phyloP scores from a whole-genome alignment of 1,284 basidiomycete species.

The Fomitopsis betulina region DNA sequence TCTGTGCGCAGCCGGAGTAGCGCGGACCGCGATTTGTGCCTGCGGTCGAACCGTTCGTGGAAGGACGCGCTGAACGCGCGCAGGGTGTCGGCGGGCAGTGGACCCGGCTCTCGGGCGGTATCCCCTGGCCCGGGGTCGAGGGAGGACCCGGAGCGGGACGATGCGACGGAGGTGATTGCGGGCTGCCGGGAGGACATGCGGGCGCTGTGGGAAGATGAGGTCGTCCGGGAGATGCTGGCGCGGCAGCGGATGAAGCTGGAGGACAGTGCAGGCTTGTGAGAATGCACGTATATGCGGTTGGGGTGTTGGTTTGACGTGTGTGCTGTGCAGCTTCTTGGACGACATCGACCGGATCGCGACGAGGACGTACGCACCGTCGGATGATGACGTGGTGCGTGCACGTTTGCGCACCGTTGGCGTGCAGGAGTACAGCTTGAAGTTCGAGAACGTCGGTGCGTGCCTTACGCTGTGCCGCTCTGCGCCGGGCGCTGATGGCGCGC shows the following conservation, averaged over 20 bases:
- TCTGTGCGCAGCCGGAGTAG: not conserved
- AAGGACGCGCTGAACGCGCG: conserved; percentile 15
- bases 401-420: conserved; percentile 46
- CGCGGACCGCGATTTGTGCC: conserved; percentile 21
- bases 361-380: conserved; percentile 57
- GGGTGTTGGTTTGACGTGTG: not conserved
- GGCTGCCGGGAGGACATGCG: conserved; percentile 61
- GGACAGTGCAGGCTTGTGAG: conserved; percentile 69
- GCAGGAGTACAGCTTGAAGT: conserved; percentile 31
- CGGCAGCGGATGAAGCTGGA: conserved; percentile 50
- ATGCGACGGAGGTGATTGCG: conserved; percentile 50
- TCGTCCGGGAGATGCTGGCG: conserved; percentile 50
- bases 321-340: conserved; percentile 41
- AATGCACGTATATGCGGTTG: conserved; percentile 10
- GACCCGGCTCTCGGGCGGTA: not conserved
- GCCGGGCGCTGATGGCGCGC: not conserved
- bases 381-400: conserved; percentile 69
- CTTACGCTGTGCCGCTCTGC: not conserved
- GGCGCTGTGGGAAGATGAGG: conserved; percentile 57
- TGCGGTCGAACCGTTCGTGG: conserved; percentile 27
- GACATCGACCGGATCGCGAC: conserved; percentile 62
- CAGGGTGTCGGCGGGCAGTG: not conserved
- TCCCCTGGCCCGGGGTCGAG: conserved; percentile 2
- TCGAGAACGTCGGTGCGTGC: conserved; percentile 25
- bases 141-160: conserved; percentile 29